phyloP scores from a whole-genome alignment of 208 protist species.

The Trypanosoma theileri region DNA sequence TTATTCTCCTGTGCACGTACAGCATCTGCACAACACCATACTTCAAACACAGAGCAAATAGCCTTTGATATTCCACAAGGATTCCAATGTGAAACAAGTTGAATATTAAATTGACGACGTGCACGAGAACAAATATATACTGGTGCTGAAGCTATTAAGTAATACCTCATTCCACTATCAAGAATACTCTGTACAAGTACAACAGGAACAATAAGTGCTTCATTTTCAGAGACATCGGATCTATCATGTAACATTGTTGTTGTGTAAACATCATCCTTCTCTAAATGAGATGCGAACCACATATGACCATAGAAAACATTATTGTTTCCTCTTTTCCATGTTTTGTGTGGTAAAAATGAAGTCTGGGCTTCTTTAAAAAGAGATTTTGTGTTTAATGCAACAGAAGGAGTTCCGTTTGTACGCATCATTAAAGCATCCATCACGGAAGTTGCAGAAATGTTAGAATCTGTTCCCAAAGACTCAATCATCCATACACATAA shows the following conservation, averaged over 20 bases:
- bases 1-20: neutral
- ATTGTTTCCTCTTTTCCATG: conserved; percentile 2
- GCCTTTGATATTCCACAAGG: conserved; percentile 27
- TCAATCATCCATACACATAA: conserved; percentile 26
- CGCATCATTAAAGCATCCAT: conserved; percentile 26
- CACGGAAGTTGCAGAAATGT: conserved; percentile 2
- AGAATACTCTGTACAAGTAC: conserved; percentile 4
- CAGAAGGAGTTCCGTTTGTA: conserved; percentile 1
- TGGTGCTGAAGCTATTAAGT: conserved; percentile 33
- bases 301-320: conserved; percentile 58
- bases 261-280: no score
- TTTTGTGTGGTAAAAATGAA: neutral
- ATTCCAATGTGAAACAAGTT: conserved; percentile 64
- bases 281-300: conserved; percentile 32
- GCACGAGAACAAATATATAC: conserved; percentile 33
- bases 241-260: no score
- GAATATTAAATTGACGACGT: conserved; percentile 10
- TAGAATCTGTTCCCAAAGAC: neutral
- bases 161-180: conserved; percentile 11
- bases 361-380: neutral
- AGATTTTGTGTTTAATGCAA: neutral
- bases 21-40: conserved; percentile 42
- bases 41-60: conserved; percentile 51
- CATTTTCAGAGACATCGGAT: neutral
- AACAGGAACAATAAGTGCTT: conserved; percentile 18